phyloP scores from a whole-genome alignment of 768 basidiomycete species.

The Mycena metata region DNA sequence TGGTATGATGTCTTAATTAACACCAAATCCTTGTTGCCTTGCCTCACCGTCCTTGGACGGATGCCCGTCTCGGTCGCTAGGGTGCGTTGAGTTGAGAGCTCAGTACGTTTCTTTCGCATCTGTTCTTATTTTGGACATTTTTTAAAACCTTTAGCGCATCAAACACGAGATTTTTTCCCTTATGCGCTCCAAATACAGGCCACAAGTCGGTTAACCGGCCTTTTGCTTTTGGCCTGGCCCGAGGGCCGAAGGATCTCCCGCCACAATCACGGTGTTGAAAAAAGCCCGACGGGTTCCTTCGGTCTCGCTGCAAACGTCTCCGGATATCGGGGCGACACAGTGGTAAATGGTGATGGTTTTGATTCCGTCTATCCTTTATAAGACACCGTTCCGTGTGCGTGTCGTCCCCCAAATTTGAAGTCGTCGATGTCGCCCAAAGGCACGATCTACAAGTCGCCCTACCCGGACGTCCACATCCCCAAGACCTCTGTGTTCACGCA shows the following conservation, averaged over 20 bases:
- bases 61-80: too few relatives aligned
- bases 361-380: not conserved
- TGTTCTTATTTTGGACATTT: too few relatives aligned
- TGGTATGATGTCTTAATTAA: constrained; percentile 11
- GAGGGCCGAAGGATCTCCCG: not conserved
- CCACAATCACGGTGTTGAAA: not conserved
- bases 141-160: too few relatives aligned
- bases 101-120: too few relatives aligned
- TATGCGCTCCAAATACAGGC: too few relatives aligned
- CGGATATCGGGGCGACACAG: too few relatives aligned
- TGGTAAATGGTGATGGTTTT: too few relatives aligned
- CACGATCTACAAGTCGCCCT: constrained; percentile 47
- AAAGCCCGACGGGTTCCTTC: not conserved
- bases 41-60: not conserved
- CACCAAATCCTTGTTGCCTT: not conserved
- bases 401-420: not conserved
- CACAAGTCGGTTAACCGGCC: too few relatives aligned
- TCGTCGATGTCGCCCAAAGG: constrained; percentile 35
- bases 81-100: too few relatives aligned
- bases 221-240: too few relatives aligned
- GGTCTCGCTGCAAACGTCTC: too few relatives aligned
- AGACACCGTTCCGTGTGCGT: not conserved
- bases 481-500: constrained; percentile 49
- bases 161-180: too few relatives aligned
- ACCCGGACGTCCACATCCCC: constrained; percentile 42